phyloP scores from a whole-genome alignment of 106 monocot species.

The Hemerocallis citrina region DNA sequence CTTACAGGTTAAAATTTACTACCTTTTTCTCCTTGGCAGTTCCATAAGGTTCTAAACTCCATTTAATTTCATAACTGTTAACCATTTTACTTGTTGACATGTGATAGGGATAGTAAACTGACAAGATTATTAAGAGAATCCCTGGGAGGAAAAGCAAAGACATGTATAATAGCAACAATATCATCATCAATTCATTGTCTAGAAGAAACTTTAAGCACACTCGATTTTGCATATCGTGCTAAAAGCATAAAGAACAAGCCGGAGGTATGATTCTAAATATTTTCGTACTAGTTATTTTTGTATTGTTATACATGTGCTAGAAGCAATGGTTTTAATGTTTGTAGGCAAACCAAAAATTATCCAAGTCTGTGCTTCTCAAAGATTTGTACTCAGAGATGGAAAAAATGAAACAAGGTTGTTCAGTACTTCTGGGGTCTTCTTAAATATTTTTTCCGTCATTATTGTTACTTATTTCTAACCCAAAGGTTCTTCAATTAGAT shows the following conservation, averaged over 20 bases:
- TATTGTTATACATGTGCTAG: not conserved
- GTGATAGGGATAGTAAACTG: constrained; percentile 68
- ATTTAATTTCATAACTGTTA: not conserved
- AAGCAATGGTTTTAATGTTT: not conserved
- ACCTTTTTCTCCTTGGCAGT: not conserved
- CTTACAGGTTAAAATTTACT: constrained; percentile 57
- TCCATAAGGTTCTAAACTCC: not conserved
- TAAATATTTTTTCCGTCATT: not conserved
- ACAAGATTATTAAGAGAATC: constrained; percentile 77
- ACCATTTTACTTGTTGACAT: not conserved
- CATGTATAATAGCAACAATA: constrained; percentile 74
- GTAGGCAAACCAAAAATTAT: constrained; percentile 62
- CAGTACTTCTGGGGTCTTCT: not conserved
- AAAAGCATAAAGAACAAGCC: constrained; percentile 79
- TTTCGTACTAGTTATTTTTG: not conserved
- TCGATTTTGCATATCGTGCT: constrained; percentile 74
- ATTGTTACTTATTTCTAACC: not conserved
- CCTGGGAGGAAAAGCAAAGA: constrained; percentile 79
- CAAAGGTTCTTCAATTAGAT: constrained; percentile 32
- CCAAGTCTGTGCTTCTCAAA: constrained; percentile 59
- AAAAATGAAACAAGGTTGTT: constrained; percentile 66
- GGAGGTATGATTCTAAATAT: constrained; percentile 43
- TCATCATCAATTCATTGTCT: constrained; percentile 56
- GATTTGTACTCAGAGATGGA: constrained; percentile 68
- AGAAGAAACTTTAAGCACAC: constrained; percentile 71